A percentile compares a stretch with the other conserved stretches of the same genome.
Evolutionary conservation across 352 stramenopile species (phyloP).

Genomic region (Halophytophthora batemanensis): DNA sequence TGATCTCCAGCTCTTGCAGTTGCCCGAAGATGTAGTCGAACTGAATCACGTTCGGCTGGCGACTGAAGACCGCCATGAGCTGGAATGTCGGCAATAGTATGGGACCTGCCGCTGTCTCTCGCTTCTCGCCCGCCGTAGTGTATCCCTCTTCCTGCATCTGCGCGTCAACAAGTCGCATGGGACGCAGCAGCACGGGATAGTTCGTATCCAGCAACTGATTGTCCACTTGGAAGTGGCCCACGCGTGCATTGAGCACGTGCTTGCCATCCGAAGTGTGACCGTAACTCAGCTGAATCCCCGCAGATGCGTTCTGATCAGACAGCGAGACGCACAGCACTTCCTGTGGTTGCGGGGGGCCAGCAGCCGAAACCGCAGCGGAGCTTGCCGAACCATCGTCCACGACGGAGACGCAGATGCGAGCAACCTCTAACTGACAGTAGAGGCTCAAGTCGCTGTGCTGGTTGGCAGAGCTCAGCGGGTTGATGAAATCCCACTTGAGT

Average conservation of each 20-base stretch:
- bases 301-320: constrained; percentile 62
- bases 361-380: constrained; percentile 16
- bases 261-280: constrained; percentile 61
- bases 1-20: constrained; percentile 85
- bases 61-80: constrained; percentile 73
- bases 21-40: constrained; percentile 88
- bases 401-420: constrained; percentile 69
- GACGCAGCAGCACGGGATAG: constrained; percentile 73
- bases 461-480: constrained; percentile 35
- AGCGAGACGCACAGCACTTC: constrained; percentile 77
- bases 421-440: constrained; percentile 76
- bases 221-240: constrained; percentile 83
- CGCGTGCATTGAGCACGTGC: constrained; percentile 71
- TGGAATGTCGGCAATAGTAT: constrained; percentile 77
- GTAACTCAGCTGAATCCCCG: constrained; percentile 78
- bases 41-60: constrained; percentile 60
- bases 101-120: constrained; percentile 11
- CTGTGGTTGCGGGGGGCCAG: constrained; percentile 36
- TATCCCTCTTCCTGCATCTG: constrained; percentile 66
- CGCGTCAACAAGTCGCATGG: constrained; percentile 61
- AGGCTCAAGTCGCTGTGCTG: constrained; percentile 49
- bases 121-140: constrained; percentile 19
- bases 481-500: constrained; percentile 78
- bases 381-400: constrained; percentile 59
- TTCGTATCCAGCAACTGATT: constrained; percentile 85